phyloP scores from a whole-genome alignment of 257 asterid species.

The Coffea canephora region DNA sequence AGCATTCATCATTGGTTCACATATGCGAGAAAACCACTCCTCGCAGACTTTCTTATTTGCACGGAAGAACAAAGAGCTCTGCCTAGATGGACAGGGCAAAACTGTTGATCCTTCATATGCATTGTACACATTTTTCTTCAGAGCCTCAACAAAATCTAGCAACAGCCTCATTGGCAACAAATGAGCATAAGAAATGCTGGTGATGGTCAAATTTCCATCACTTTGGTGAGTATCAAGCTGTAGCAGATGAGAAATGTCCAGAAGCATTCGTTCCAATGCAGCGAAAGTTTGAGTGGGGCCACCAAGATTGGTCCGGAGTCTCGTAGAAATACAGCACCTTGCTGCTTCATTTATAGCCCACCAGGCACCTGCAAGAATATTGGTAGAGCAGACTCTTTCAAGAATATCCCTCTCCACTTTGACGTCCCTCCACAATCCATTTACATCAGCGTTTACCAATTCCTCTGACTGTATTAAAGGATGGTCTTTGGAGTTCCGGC shows the following conservation, averaged over 20 bases:
- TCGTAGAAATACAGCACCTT: conserved; percentile 90
- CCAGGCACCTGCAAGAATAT: conserved; percentile 93
- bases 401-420: conserved; percentile 69
- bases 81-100: conserved; percentile 69
- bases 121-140: conserved; percentile 94
- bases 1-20: conserved; percentile 99
- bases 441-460: conserved; percentile 44
- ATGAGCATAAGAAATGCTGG: conserved; percentile 79
- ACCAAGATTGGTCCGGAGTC: conserved; percentile 97
- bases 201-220: conserved; percentile 74
- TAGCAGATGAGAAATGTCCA: conserved; percentile 81
- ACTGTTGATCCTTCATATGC: conserved; percentile 95
- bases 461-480: conserved; percentile 58
- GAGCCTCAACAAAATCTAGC: conserved; percentile 95
- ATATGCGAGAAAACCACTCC: conserved; percentile 99
- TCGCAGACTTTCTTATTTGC: conserved; percentile 97
- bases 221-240: conserved; percentile 76
- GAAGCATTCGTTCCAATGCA: conserved; percentile 98
- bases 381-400: conserved; percentile 67
- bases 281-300: conserved; percentile 99
- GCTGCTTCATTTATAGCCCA: conserved; percentile 99
- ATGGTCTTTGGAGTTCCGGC: conserved; percentile 58
- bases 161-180: conserved; percentile 92
- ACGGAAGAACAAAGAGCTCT: conserved; percentile 85
- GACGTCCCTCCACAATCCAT: conserved; percentile 66